Conservation (phyloP, 2,329 filamentous ascomycete genomes). For the Pezicula carpinea region DNA sequence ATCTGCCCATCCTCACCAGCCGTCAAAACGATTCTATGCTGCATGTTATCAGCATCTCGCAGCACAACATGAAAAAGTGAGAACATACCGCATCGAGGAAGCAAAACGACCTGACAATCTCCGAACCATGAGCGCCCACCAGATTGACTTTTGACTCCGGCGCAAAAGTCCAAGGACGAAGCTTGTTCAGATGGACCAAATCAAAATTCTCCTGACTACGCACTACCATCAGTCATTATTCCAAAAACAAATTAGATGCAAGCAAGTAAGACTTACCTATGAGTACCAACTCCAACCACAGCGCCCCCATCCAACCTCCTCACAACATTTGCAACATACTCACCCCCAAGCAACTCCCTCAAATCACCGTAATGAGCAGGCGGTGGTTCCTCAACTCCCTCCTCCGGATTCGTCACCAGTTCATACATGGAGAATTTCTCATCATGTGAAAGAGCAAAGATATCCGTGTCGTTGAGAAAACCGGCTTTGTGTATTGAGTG, state of each 20-base stretch:
- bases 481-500: conserved; percentile 71
- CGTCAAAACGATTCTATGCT: conserved; percentile 31
- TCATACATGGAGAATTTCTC: conserved; percentile 73
- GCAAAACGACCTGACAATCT: conserved; percentile 60
- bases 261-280: conserved; percentile 48
- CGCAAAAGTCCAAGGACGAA: conserved; percentile 49
- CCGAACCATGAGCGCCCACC: conserved; percentile 57
- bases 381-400: conserved; percentile 45
- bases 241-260: conserved; percentile 17
- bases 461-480: conserved; percentile 60
- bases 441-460: conserved; percentile 73
- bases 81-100: conserved; percentile 52
- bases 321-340: conserved; percentile 68
- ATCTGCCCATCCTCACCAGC: conserved; percentile 36
- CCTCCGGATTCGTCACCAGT: conserved; percentile 57
- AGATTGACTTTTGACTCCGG: conserved; percentile 53
- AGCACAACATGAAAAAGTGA: neutral
- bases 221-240: conserved; percentile 1
- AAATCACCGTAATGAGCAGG: conserved; percentile 64
- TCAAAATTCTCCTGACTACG: conserved; percentile 52
- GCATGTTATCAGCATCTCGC: conserved; percentile 6
- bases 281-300: conserved; percentile 60
- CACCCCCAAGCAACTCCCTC: conserved; percentile 58
- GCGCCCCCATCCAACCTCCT: conserved; percentile 56
- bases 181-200: conserved; percentile 53